Conservation (phyloP, 2,329 filamentous ascomycete species). For the Phaeoacremonium minimum region DNA sequence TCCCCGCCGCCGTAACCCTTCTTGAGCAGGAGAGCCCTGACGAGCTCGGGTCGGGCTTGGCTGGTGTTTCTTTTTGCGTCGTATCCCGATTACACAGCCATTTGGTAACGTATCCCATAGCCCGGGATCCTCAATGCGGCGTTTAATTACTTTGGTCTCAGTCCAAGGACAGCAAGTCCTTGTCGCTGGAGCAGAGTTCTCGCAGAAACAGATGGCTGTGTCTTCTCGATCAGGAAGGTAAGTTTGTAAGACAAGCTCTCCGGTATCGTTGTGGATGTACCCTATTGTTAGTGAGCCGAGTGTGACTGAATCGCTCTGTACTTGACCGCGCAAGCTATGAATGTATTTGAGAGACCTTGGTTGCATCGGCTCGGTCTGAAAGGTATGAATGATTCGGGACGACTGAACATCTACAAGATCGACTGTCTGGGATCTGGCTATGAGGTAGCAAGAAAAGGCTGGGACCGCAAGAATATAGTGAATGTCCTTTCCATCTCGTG, state of each 20-base stretch:
- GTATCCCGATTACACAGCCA: conserved; percentile 60
- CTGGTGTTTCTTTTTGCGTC: conserved; percentile 32
- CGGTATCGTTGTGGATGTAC: conserved; percentile 55
- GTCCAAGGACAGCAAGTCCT: conserved; percentile 46
- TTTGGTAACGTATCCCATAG: conserved; percentile 59
- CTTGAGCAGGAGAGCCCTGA: conserved; percentile 10
- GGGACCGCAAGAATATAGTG: conserved; percentile 57
- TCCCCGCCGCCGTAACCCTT: conserved; percentile 8
- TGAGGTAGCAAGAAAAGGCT: conserved; percentile 54
- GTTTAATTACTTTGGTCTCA: conserved; percentile 44
- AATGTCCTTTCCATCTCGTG: conserved; percentile 36
- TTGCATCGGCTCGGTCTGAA: conserved; percentile 54
- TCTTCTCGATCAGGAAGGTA: conserved; percentile 51
- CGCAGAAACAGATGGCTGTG: conserved; percentile 54
- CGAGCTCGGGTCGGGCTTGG: conserved; percentile 11
- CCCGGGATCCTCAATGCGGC: conserved; percentile 58
- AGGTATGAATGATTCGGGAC: conserved; percentile 55
- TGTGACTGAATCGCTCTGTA: conserved; percentile 49
- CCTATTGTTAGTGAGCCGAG: conserved; percentile 60
- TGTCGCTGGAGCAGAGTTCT: conserved; percentile 30
- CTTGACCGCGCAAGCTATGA: conserved; percentile 46
- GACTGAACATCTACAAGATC: conserved; percentile 58
- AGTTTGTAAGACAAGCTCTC: conserved; percentile 61
- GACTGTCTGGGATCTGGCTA: conserved; percentile 51
- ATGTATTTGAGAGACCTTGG: conserved; percentile 57